Base-by-base conservation (phyloP, 139 green algal genomes). In the Nannochloris sp. region DNA sequence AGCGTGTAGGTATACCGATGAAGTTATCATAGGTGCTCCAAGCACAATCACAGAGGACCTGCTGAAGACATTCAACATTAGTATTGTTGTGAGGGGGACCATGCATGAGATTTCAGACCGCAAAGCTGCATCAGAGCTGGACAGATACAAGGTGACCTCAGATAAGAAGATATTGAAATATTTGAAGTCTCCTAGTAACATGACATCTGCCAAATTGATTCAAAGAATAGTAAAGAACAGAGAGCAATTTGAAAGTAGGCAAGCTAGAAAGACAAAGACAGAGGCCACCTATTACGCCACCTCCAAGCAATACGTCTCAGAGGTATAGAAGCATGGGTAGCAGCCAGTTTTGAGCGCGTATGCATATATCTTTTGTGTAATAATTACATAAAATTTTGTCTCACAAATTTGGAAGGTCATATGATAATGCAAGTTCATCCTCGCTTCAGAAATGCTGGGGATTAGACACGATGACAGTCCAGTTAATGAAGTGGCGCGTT, bases 21-120 rank as follows among this genome's bases (percentile, higher is more conserved):
- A 99, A 76, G 90, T 97, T 66, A 85, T 95, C 76, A 95, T 95
- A 84, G 78, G 85, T 64, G 73, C 79, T 10, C 81, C 83, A 34
- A 62, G 69, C 53, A 61, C 75, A 18, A 80, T 96, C 19, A 90
- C 83, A 2, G 72, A 88, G 12, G 88, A 96, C 72, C 73, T 98
- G 63, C 75, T 98, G 19, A 91, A 75, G 18, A 97, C 92, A 11
- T 98, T 98, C 71, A 95, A 96, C 84, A 97, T 99, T 74, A 72
- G 60, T 23, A 37, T 92, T 23, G 88, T 99, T 18, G 88, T 95
- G 51, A 76, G 87, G 7, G 92, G 92, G 48, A 89, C 66, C 10
- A 44, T 84, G 12, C 81, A 73, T 55, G 84, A 93, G 60, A 90
- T 83, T 36, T 15, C n/a, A 8, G 56, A 71, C 44, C 14, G 24